Evolutionary conservation across 306 rosid genomes (phyloP).

Genomic region (Castanospermum australe): DNA sequence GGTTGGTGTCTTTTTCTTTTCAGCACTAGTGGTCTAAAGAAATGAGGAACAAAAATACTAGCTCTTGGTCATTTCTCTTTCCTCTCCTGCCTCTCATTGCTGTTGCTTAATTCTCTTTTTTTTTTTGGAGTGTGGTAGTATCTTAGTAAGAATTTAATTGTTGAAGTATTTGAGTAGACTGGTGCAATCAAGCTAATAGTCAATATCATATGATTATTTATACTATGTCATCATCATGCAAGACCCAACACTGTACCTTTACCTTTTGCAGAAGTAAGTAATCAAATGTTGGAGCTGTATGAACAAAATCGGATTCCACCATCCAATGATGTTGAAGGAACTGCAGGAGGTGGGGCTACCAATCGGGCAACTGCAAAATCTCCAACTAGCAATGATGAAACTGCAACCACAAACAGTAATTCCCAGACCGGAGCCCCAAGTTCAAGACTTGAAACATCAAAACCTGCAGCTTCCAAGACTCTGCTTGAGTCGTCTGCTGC

Average conservation of each 20-base stretch:
- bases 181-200: neutral
- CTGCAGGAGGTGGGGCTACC: slow-evolving; percentile 52
- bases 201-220: neutral
- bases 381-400: slow-evolving; percentile 65
- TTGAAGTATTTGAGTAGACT: slow-evolving; percentile 20
- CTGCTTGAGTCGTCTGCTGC: no score
- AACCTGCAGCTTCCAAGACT: no score
- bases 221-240: neutral
- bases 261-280: slow-evolving; percentile 88
- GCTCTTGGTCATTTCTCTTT: slow-evolving; percentile 29
- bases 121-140: neutral
- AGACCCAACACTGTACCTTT: slow-evolving; percentile 26
- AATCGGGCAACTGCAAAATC: slow-evolving; percentile 46
- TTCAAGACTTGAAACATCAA: slow-evolving; percentile 52
- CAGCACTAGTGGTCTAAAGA: slow-evolving; percentile 40
- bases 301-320: slow-evolving; percentile 84
- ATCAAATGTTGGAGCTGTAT: slow-evolving; percentile 96
- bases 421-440: slow-evolving; percentile 58
- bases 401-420: slow-evolving; percentile 49
- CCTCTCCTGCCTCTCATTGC: neutral
- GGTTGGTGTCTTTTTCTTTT: slow-evolving; percentile 78
- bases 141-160: slow-evolving; percentile 1
- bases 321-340: slow-evolving; percentile 74
- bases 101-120: no score
- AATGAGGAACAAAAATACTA: slow-evolving; percentile 31